Base-by-base conservation (phyloP, 331 rosid genomes). In the Saraca asoca region DNA sequence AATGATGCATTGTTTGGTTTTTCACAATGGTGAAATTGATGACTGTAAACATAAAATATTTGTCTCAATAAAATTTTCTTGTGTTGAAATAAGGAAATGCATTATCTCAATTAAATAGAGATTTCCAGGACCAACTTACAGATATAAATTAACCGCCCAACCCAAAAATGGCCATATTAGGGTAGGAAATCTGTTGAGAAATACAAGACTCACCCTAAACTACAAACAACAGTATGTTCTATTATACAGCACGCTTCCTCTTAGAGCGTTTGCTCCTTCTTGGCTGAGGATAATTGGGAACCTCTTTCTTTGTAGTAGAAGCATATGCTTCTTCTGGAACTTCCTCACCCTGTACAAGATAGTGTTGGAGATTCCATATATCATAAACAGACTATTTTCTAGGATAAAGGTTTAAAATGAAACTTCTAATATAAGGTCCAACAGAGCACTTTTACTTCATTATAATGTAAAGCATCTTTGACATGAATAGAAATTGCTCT, bases 231-330 rank as follows among this genome's bases (percentile, higher is more conserved):
- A 60, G 78, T 67, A 43, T 71, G 73, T n/a, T 19, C 61, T 31
- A 66, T 75, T 76, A 93, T 71, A 71, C 91, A 52, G 94, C 84
- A 51, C 91, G 94, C 83, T 86, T 93, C 85, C 96, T 79, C 81
- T 90, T 93, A 7, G 98, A 93, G 62, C 97, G 97, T 79, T 94
- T 94, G 83, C 95, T 94, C 85, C 90, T 90, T 78, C 82, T 94
- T 39, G 80, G 95, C 78, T 83, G 89, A 55, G 85, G 80, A 71
- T 20, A 73, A 74, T 70, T 72, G 37, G 83, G 87, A 82, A 66
- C 79, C 54, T 81, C 92, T 52, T 94, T 71, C 49, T 66, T 69
- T 43, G 51, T 75, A 41, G 76, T 73, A 7, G 97, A 83, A 64
- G 81, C 84, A 65, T 82, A 83, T 42, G 83, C 84, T 69, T 86